These are phyloP conservation scores for Rhynchospora tenuis DNA, from an alignment of 176 grass and related monocot species.

Conservation along the genomic window DNA sequence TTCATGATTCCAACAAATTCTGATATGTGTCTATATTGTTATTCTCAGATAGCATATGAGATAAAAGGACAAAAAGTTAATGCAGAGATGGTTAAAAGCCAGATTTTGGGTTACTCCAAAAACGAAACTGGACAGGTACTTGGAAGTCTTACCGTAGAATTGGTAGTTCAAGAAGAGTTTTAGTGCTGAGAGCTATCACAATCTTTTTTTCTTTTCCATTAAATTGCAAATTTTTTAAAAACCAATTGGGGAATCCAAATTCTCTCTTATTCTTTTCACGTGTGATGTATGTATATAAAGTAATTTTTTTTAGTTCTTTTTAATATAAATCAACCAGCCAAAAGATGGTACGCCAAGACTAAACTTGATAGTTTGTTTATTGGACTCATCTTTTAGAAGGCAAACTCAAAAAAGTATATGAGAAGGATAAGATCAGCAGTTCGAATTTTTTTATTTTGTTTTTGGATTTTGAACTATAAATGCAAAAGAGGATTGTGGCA, in stretches of 20 bases:
- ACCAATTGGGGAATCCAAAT: background rate
- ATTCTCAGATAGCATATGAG: slow-evolving; percentile 49
- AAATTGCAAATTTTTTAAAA: background rate
- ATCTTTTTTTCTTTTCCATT: background rate
- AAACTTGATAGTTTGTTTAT: background rate
- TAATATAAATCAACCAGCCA: background rate
- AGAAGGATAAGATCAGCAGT: background rate
- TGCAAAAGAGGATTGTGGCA: background rate
- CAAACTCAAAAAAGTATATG: background rate
- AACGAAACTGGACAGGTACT: slow-evolving; percentile 61
- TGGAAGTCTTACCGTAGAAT: background rate
- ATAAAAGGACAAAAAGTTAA: slow-evolving; percentile 67
- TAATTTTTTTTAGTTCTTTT: background rate
- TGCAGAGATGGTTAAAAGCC: slow-evolving; percentile 59
- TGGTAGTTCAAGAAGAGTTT: background rate
- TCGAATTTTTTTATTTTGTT: background rate
- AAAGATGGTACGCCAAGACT: background rate
- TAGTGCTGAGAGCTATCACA: background rate
- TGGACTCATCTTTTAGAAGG: background rate
- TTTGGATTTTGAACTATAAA: background rate
- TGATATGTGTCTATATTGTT: background rate
- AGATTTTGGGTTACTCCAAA: slow-evolving; percentile 59
- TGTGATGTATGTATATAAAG: background rate
- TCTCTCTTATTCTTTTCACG: background rate
- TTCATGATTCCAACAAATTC: background rate